Conservation (phyloP, 805 yeast genomes). For the Ogataea siamensis region DNA sequence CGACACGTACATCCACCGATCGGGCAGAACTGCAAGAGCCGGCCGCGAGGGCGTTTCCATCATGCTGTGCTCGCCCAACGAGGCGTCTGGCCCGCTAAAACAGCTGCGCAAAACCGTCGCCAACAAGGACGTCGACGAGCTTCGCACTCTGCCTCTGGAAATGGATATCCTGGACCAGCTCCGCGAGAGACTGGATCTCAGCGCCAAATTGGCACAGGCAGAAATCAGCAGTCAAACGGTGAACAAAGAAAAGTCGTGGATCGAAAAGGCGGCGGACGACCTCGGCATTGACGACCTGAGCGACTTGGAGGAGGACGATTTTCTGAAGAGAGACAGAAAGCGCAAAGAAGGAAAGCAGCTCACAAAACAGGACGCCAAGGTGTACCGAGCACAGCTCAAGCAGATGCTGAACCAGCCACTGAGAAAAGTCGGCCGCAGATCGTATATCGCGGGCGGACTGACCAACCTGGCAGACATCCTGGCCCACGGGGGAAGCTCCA, state of each 20-base stretch:
- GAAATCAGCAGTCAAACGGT: conserved; percentile 52
- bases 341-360: conserved; percentile 53
- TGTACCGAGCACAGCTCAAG: conserved; percentile 50
- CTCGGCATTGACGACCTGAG: conserved; percentile 73
- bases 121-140: conserved; percentile 45
- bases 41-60: conserved; percentile 93
- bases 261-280: conserved; percentile 88
- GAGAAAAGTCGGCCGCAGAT: conserved; percentile 62
- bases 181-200: conserved; percentile 62
- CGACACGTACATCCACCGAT: conserved; percentile 90
- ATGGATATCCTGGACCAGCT: conserved; percentile 68
- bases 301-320: conserved; percentile 71
- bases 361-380: conserved; percentile 46
- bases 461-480: conserved; percentile 76
- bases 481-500: conserved; percentile 53
- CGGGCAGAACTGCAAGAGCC: conserved; percentile 99
- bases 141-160: conserved; percentile 74
- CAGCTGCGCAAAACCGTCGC: conserved; percentile 60
- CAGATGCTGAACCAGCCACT: conserved; percentile 51
- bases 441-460: conserved; percentile 77
- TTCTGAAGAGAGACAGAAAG: conserved; percentile 59
- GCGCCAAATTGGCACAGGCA: conserved; percentile 75
- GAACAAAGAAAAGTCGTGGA: conserved; percentile 74
- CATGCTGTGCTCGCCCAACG: conserved; percentile 90
- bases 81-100: conserved; percentile 82